These are phyloP conservation scores for Phytophthora brassicae DNA, from an alignment of 352 stramenopile genomes.

Conservation along the genomic window DNA sequence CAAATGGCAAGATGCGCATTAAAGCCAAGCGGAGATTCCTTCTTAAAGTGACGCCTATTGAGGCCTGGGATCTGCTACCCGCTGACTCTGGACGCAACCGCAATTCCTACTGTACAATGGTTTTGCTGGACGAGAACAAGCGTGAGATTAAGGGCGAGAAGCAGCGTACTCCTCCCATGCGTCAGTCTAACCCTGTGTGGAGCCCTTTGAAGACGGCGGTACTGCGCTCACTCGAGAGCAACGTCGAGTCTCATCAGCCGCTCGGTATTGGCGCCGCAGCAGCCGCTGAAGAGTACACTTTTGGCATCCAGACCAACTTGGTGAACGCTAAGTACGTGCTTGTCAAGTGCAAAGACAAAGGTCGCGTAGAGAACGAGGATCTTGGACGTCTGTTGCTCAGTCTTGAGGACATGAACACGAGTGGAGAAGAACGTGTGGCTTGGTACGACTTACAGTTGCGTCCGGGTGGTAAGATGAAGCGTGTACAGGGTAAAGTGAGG, in stretches of 20 bases:
- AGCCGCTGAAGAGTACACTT: slow-evolving; percentile 85
- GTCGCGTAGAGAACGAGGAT: slow-evolving; percentile 81
- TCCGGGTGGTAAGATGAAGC: slow-evolving; percentile 83
- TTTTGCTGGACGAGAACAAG: slow-evolving; percentile 83
- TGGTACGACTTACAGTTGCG: slow-evolving; percentile 88
- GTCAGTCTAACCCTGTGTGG: slow-evolving; percentile 70
- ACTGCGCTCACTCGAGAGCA: slow-evolving; percentile 76
- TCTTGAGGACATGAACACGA: slow-evolving; percentile 84
- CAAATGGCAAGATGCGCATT: slow-evolving; percentile 44
- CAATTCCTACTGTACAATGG: slow-evolving; percentile 83
- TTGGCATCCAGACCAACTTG: slow-evolving; percentile 79
- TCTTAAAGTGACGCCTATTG: slow-evolving; percentile 87
- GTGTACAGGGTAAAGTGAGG: slow-evolving; percentile 78
- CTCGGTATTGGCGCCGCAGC: slow-evolving; percentile 82
- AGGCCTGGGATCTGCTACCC: slow-evolving; percentile 70
- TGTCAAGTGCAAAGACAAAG: slow-evolving; percentile 90
- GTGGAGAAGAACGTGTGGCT: slow-evolving; percentile 74
- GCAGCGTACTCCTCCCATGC: slow-evolving; percentile 73
- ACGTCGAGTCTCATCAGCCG: slow-evolving; percentile 81
- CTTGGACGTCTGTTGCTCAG: slow-evolving; percentile 76
- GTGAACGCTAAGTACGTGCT: slow-evolving; percentile 78
- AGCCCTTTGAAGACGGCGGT: slow-evolving; percentile 82
- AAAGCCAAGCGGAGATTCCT: slow-evolving; percentile 78
- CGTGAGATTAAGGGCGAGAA: slow-evolving; percentile 89
- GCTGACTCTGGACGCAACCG: slow-evolving; percentile 53